Evolutionary conservation across 495 filamentous ascomycete species (phyloP).

Genomic region (Lineolata rhizophorae): DNA sequence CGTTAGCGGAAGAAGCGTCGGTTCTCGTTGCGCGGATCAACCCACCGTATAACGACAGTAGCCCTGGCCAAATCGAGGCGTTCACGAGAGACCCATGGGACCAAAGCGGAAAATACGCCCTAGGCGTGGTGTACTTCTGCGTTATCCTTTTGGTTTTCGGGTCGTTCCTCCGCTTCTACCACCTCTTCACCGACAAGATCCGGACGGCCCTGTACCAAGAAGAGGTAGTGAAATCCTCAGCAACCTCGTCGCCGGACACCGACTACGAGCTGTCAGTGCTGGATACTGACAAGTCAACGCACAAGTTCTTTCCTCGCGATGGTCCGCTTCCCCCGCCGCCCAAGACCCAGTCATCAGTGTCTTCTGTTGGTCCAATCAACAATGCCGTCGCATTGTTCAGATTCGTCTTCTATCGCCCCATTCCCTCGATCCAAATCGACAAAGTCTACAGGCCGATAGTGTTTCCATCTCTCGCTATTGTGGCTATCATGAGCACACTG

Average conservation of each 20-base stretch:
- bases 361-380: conserved; percentile 48
- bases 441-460: conserved; percentile 40
- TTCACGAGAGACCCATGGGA: conserved; percentile 58
- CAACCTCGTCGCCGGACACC: conserved; percentile 33
- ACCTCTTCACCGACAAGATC: conserved; percentile 75
- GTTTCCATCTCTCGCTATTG: conserved; percentile 55
- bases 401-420: conserved; percentile 69
- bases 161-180: conserved; percentile 45
- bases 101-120: conserved; percentile 65
- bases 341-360: conserved; percentile 43
- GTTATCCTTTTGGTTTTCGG: conserved; percentile 44
- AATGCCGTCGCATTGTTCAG: conserved; percentile 53
- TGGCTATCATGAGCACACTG: conserved; percentile 38
- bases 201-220: conserved; percentile 66
- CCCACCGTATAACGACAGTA: conserved; percentile 46
- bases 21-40: conserved; percentile 52
- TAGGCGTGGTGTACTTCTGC: conserved; percentile 73
- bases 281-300: conserved; percentile 39
- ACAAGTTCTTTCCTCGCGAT: conserved; percentile 52
- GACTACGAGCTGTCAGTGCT: conserved; percentile 48
- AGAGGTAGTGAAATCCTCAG: conserved; percentile 32
- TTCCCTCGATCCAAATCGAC: conserved; percentile 34
- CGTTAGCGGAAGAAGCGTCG: too few relatives aligned
- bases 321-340: conserved; percentile 24
- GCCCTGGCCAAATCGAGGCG: conserved; percentile 46